Evolutionary conservation across 2,329 filamentous ascomycete genomes (phyloP), one percentile per base, ranked within the genome.

Genomic region (Colletotrichum godetiae): DNA sequence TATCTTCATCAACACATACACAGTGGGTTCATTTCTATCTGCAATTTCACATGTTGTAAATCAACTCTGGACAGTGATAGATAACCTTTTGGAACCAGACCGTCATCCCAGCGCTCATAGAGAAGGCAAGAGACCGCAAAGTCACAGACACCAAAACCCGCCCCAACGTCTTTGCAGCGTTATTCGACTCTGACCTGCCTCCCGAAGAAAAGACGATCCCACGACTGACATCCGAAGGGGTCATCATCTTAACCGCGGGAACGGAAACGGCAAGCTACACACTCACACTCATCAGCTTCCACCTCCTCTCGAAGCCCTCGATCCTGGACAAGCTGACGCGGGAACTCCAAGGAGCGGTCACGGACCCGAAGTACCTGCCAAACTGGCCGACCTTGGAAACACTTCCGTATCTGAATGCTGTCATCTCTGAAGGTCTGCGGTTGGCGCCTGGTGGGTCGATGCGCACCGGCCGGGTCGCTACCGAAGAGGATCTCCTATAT

Each of bases 161-260:
- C 3, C 71, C 68, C 42, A 31, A 67, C 15, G 72, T 77, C 55
- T 68, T 76, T 37, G 49, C 53, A n/a, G 63, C 64, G 2, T 67
- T 78, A 6, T 61, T 81, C 4, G 79, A 82, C 42, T 81, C 81
- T 1, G 72, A 78, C 1, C 61, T 87, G 24, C 81, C 78, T 12
- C 76, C 74, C 0, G 75, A 82, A 5, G 84, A 87, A 62, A 83
- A 82, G 56, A 80, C 78, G 0, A 69, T 77, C 4, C 76, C 79
- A 13, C 77, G 82, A 1, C 75, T 85, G 1, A 78, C 78, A 11
- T 79, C 84, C 4, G 85, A 87, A 58, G 84, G 80, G 0, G 80
- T 81, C 27, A 75, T 79, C 5, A 72, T 86, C 24, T 62, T 85
- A 0, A 75, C 78, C 1, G 85, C 82, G 1, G 84, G 84, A 0